Evolutionary conservation across 164 flowering plant genomes (phyloP), one percentile per base, ranked within the genome.

Genomic region (Tinospora cordifolia): DNA sequence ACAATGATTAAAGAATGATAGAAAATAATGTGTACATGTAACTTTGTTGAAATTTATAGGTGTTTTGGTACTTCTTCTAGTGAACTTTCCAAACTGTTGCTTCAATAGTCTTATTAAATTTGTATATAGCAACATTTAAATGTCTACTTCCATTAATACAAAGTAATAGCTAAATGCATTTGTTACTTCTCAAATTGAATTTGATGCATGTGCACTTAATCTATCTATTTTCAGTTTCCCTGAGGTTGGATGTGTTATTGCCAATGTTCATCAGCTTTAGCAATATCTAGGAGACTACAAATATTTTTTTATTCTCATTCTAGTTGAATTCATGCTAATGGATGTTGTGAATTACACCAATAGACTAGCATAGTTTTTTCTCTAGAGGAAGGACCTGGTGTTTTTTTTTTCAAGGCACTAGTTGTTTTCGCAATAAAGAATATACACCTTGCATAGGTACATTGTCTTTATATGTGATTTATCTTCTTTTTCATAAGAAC

Each of bases 301-400:
- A 6, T 44, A 44, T 44, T 44, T 41, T 41, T 4, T 4, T 51
- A 54, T 0, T 54, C 6, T 54, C 60, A 21, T 54, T 54, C 60
- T 54, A 21, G 60, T 19, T 54, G 24, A n/a, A 54, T 54, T n/a
- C n/a, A n/a, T n/a, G n/a, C 67, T 71, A 8, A 47, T 60, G 30
- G n/a, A 26, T 65, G 26, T 27, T 70, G n/a, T 66, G 34, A 9
- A 69, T 30, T 41, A 73, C 62, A 17, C 49, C 80, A 6, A 34
- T 81, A 93, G 98, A 91, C 98, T 66, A 93, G 97, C 74, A 90
- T 93, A 71, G 97, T 90, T 73, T 93, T 93, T 81, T 86, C 96
- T 44, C 77, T 93, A 44, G 96, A 93, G 79, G 94, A 90, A 72
- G 97, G 98, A 46, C 93, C 97, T 62, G 98, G 98, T 51, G 77